Evolutionary conservation across 2,329 filamentous ascomycete genomes (phyloP).

Genomic region (Plectosphaerella sp.): DNA sequence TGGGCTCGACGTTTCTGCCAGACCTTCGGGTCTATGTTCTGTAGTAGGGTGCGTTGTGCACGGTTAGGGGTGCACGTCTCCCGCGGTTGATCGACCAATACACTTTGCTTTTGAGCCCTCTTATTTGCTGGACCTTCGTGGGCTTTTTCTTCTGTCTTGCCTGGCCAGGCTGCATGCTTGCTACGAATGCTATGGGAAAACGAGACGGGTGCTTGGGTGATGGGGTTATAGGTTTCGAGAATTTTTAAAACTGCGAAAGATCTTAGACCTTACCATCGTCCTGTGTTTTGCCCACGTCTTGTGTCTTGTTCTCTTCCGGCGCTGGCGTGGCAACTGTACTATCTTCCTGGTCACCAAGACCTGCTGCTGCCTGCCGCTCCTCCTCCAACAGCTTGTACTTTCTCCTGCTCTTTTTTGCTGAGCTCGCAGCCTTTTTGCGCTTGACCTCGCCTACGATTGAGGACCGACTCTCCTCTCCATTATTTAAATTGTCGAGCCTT

Average conservation of each 20-base stretch:
- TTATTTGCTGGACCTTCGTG: neutral
- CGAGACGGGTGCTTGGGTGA: conserved; percentile 13
- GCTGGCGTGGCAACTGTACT: neutral
- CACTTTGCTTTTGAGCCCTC: conserved; percentile 34
- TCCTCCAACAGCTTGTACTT: conserved; percentile 67
- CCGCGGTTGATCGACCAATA: conserved; percentile 55
- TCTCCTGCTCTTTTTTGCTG: conserved; percentile 73
- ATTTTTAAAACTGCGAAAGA: neutral
- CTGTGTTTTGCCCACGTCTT: no score
- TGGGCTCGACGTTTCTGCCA: conserved; percentile 44
- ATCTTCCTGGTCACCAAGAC: conserved; percentile 10
- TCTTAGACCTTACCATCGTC: no score
- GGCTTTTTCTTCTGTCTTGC: neutral
- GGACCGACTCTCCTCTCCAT: conserved; percentile 65
- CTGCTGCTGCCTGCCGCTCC: conserved; percentile 28
- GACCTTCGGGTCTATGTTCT: conserved; percentile 45
- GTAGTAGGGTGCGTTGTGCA: conserved; percentile 44
- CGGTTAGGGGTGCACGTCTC: conserved; percentile 44
- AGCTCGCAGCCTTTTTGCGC: conserved; percentile 68
- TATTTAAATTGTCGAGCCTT: conserved; percentile 65
- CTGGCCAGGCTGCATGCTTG: no score
- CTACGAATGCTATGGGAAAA: conserved; percentile 15
- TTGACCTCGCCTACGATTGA: conserved; percentile 60
- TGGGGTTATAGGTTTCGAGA: conserved; percentile 20
- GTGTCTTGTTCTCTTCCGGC: no score